Evolutionary conservation across 257 asterid genomes (phyloP).

Genomic region (Scutellaria barbata): DNA sequence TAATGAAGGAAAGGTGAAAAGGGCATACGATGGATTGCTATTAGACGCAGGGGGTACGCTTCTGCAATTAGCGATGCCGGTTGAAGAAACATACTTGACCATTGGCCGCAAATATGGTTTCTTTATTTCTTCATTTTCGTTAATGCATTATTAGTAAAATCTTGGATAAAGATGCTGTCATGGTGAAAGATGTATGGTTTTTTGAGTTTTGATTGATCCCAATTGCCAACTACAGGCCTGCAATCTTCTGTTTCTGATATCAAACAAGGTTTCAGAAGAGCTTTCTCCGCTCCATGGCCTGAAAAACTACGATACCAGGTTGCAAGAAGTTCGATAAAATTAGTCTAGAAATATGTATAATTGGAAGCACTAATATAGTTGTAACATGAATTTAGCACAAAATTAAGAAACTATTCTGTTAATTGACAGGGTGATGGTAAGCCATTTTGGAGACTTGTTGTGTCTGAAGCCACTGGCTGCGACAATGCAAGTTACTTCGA

Average conservation of each 20-base stretch:
- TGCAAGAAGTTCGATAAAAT: conserved; percentile 12
- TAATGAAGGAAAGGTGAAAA: conserved; percentile 44
- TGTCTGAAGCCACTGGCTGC: conserved; percentile 90
- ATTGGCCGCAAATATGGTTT: conserved; percentile 84
- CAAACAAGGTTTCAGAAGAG: conserved; percentile 86
- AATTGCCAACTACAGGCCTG: conserved; percentile 57
- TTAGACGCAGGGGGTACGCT: conserved; percentile 96
- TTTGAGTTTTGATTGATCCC: conserved; percentile 27
- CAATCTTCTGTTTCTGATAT: conserved; percentile 66
- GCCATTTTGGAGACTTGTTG: conserved; percentile 93
- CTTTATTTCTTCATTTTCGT: conserved; percentile 21
- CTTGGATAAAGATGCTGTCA: conserved; percentile 13
- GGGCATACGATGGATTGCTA: conserved; percentile 75
- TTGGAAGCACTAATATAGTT: not conserved
- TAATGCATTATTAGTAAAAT: not conserved
- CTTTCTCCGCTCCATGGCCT: conserved; percentile 93
- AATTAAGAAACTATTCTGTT: not conserved
- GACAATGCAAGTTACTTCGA: conserved; percentile 64
- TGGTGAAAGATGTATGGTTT: not conserved
- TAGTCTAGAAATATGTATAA: not conserved
- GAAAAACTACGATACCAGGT: conserved; percentile 94
- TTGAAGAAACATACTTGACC: conserved; percentile 68
- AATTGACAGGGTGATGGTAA: conserved; percentile 80
- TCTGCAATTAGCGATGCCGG: conserved; percentile 81
- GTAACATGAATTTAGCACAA: conserved; percentile 1